These are phyloP conservation scores for Priceomyces haplophilus DNA, from an alignment of 805 yeast species.

Conservation along the genomic window DNA sequence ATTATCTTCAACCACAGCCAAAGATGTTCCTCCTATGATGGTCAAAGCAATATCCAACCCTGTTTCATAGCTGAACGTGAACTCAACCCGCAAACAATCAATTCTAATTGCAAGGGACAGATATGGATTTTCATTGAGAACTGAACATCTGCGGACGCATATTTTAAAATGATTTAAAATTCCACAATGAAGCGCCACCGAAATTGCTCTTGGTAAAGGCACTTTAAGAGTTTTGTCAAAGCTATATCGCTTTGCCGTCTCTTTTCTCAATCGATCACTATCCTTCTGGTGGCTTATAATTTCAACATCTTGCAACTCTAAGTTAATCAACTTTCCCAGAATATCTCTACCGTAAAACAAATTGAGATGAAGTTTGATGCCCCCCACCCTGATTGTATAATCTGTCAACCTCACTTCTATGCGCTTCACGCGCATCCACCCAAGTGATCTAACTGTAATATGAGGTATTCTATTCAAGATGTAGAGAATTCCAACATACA, in stretches of 20 bases:
- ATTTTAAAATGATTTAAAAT: constrained; percentile 24
- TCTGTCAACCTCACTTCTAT: constrained; percentile 18
- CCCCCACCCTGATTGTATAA: constrained; percentile 15
- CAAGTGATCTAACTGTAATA: constrained; percentile 24
- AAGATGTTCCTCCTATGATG: constrained; percentile 20
- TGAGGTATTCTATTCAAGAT: constrained; percentile 26
- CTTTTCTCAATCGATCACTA: not conserved
- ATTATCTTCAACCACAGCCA: constrained; percentile 11
- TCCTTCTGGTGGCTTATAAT: constrained; percentile 5
- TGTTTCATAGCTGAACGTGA: constrained; percentile 12
- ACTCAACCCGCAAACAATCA: constrained; percentile 23
- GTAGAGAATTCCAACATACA: constrained; percentile 17
- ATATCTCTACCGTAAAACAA: constrained; percentile 19
- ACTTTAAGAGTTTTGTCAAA: not conserved
- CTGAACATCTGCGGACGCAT: constrained; percentile 18
- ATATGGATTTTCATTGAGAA: constrained; percentile 10
- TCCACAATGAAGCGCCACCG: constrained; percentile 9
- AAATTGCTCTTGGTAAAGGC: not conserved
- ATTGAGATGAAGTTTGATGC: constrained; percentile 20
- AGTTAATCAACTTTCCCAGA: constrained; percentile 24
- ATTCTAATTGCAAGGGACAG: constrained; percentile 15
- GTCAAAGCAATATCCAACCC: constrained; percentile 15
- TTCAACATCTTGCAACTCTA: constrained; percentile 24
- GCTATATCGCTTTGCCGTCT: too few species aligned
- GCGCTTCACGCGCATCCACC: constrained; percentile 28